Percentiles rank a stretch among this genome's conserved stretches.
phyloP scores from a whole-genome alignment of 2,329 filamentous ascomycete species.

The Paramyrothecium roridum region DNA sequence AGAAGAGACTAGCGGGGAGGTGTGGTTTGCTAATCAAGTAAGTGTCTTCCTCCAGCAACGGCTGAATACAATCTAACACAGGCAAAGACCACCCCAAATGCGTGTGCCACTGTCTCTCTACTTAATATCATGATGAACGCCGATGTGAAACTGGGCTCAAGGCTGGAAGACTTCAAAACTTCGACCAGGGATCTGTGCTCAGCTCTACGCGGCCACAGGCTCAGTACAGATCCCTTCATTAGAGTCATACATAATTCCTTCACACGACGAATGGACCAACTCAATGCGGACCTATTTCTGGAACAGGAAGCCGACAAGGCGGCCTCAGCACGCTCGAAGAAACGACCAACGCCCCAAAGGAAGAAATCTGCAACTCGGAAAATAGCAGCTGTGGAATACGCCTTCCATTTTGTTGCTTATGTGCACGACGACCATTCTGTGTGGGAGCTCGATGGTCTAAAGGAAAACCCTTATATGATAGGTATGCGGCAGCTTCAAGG shows the following conservation, averaged over 20 bases:
- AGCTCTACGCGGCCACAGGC: constrained; percentile 69
- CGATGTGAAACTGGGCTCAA: constrained; percentile 63
- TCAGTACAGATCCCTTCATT: constrained; percentile 73
- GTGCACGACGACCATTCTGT: constrained; percentile 71
- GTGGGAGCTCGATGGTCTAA: constrained; percentile 87
- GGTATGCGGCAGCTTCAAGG: constrained; percentile 17
- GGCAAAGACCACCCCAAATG: constrained; percentile 69
- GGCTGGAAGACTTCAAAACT: constrained; percentile 69
- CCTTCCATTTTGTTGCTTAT: constrained; percentile 88
- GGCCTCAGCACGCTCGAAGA: constrained; percentile 29
- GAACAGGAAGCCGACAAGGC: constrained; percentile 48
- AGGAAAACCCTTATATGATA: constrained; percentile 57
- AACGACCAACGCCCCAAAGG: constrained; percentile 28
- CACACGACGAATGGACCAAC: constrained; percentile 72
- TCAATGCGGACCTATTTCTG: constrained; percentile 66
- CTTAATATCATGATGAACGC: constrained; percentile 93
- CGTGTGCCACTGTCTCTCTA: constrained; percentile 88
- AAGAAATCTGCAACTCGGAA: constrained; percentile 24
- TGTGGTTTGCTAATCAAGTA: constrained; percentile 96
- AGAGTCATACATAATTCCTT: constrained; percentile 86
- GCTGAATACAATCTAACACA: constrained; percentile 8
- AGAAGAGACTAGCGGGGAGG: constrained; percentile 48
- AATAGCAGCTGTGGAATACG: constrained; percentile 52
- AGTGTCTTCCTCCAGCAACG: constrained; percentile 7
- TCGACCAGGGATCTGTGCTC: constrained; percentile 68